Conservation (phyloP, 371 early-diverging fungal species). For the Mucor lusitanicus region DNA sequence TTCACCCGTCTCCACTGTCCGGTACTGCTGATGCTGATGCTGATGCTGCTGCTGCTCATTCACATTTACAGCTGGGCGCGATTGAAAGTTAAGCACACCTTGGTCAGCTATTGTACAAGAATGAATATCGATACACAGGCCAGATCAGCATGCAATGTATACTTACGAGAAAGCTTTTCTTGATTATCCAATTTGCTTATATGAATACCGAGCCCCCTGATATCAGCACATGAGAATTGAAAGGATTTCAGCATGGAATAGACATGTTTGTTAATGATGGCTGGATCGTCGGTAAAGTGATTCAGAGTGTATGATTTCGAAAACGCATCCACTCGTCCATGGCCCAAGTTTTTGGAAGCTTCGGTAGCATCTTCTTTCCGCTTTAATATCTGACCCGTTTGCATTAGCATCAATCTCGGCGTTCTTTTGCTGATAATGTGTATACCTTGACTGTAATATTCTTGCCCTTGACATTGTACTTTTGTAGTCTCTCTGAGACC, state of each 20-base stretch:
- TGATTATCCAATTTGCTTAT: slow-evolving; percentile 54
- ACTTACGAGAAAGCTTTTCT: slow-evolving; percentile 7
- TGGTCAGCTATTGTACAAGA: slow-evolving; percentile 8
- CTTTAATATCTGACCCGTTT: slow-evolving; percentile 37
- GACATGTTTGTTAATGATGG: slow-evolving; percentile 44
- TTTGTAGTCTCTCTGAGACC: slow-evolving; percentile 52
- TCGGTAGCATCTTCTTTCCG: slow-evolving; percentile 52
- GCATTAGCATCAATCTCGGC: neutral
- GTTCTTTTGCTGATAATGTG: neutral
- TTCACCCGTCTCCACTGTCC: neutral
- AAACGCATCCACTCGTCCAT: slow-evolving; percentile 66
- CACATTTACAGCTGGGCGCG: neutral
- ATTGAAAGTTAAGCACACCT: slow-evolving; percentile 7
- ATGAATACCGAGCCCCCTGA: slow-evolving; percentile 70
- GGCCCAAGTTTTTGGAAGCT: slow-evolving; percentile 65
- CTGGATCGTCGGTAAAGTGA: slow-evolving; percentile 46
- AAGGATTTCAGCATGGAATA: slow-evolving; percentile 49
- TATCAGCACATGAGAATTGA: slow-evolving; percentile 50
- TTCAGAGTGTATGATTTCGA: slow-evolving; percentile 56
- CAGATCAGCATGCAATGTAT: neutral
- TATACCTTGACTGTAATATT: slow-evolving; percentile 64
- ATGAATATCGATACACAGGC: neutral
- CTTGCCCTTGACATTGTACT: slow-evolving; percentile 48
- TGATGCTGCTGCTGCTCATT: neutral
- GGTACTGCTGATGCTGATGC: neutral